Evolutionary conservation across 2,329 filamentous ascomycete genomes (phyloP), one percentile per base, ranked within the genome.

Genomic region (Bipolaris gigantea): DNA sequence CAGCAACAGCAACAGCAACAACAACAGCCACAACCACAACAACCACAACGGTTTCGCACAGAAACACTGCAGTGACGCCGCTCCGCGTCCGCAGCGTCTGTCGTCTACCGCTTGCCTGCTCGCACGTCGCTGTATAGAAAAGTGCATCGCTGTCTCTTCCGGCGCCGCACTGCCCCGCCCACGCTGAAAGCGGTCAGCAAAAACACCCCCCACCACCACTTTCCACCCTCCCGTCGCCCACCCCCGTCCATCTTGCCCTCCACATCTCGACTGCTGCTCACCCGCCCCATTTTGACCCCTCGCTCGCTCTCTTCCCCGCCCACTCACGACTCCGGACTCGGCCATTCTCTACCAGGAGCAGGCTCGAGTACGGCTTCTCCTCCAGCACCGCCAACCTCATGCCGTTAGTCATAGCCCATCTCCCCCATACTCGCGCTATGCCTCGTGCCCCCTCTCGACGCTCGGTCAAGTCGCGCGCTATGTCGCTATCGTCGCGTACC

Each of bases 351-450:
- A 66, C 69, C 50, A 75, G 71, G 72, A 73, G 50, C 62, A 63
- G 71, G 62, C 65, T 63, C 61, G 66, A 69, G 72, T 67, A 58
- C 68, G 66, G 66, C 69, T 63, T 62, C 62, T 48, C 62, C 62
- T 48, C 61, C 63, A 51, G 54, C 45, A 64, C 60, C 62, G 62
- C 66, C 66, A 71, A 65, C 69, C 68, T 71, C 71, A 76, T 76
- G 73, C 73, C 72, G 73, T 75, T 74, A 75, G 73, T 75, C 67
- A 68, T 73, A 69, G 65, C 70, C 67, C 69, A 55, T 42, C 36
- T 74, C 63, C 70, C 71, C 63, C 63, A 69, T 61, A 64, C 58
- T 67, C 69, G 63, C 59, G 57, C 64, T 54, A 50, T 61, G 53
- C 50, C 58, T 54, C 51, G 55, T 54, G 23, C 56, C 53, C 56